Base-by-base conservation (phyloP, 148 eudicot genomes). In the Heliosperma pusillum region DNA sequence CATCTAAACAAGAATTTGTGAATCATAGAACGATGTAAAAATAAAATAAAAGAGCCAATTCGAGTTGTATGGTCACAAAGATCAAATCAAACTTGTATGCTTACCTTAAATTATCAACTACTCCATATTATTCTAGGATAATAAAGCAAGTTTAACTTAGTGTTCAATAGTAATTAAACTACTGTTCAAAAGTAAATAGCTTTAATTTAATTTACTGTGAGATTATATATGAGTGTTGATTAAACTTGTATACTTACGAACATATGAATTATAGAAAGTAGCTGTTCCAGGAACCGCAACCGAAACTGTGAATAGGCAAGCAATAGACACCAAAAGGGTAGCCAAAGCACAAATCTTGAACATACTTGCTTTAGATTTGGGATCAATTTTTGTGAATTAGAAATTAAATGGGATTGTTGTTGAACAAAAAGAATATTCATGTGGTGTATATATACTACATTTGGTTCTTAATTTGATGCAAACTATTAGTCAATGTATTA, bases 211-310 rank as follows among this genome's bases (percentile, higher is more conserved):
- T 33, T 33, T 1, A 6, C 36, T 33, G 3, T 33, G 36, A 33
- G 36, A 33, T 6, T 33, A 36, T n/a, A n/a, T n/a, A n/a, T 20
- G 12, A 15, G 8, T 42, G 9, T 29, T 1, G 9, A 12, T 16
- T 1, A 67, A 7, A 19, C 0, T 7, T 42, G 53, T 64, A 47
- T 47, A 70, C 69, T 77, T 60, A 77, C 79, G 79, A 59, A 45
- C 73, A 62, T 77, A 77, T 2, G 30, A 29, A 1, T 53, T 42
- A 36, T 77, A 77, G 60, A 60, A 77, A n/a, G 79, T 69, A 52
- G 74, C 74, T 1, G 74, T 77, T 77, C 79, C 79, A 10, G 79
- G 61, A 52, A 70, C 17, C 13, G 74, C 79, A 47, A 45, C n/a
- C 11, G 73, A 42, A 19, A 60, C 21, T 25, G 79, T 70, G 47